These are phyloP conservation scores for Tulasnella sp. DNA, from an alignment of 768 basidiomycete genomes.

Conservation along the genomic window DNA sequence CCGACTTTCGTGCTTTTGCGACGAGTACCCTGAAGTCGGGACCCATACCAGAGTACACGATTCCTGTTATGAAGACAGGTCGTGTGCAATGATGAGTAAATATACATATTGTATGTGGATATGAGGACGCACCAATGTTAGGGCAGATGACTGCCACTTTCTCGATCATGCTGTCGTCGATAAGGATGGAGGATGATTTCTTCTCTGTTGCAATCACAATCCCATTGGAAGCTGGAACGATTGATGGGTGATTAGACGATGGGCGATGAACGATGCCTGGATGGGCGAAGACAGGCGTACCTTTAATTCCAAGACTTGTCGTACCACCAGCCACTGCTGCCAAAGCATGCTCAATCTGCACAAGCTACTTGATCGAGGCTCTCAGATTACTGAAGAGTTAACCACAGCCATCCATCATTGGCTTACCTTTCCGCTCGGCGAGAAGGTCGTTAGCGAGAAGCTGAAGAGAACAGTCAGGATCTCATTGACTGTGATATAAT, in stretches of 20 bases:
- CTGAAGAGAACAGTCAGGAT: conserved; percentile 32
- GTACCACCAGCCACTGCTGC: conserved; percentile 93
- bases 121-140: conserved; percentile 50
- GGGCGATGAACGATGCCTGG: not conserved
- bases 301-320: conserved; percentile 97
- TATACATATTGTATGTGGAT: not conserved
- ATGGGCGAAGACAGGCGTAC: conserved; percentile 34
- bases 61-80: conserved; percentile 37
- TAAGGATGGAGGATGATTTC: conserved; percentile 94
- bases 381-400: no score
- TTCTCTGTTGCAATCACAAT: conserved; percentile 99
- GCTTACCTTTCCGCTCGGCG: conserved; percentile 74
- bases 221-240: conserved; percentile 81
- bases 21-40: conserved; percentile 96
- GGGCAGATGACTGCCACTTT: conserved; percentile 96
- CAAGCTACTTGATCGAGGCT: conserved; percentile 38
- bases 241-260: not conserved
- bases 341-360: conserved; percentile 99
- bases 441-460: conserved; percentile 99
- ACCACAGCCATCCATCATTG: not conserved
- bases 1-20: conserved; percentile 89
- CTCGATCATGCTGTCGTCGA: conserved; percentile 96
- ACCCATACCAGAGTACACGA: conserved; percentile 99
- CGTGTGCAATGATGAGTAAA: not conserved
- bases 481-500: not conserved